Percentiles rank a stretch among this genome's conserved stretches.
phyloP scores from a whole-genome alignment of 1,139 yeast species.

The Hansenula lynferdii region DNA sequence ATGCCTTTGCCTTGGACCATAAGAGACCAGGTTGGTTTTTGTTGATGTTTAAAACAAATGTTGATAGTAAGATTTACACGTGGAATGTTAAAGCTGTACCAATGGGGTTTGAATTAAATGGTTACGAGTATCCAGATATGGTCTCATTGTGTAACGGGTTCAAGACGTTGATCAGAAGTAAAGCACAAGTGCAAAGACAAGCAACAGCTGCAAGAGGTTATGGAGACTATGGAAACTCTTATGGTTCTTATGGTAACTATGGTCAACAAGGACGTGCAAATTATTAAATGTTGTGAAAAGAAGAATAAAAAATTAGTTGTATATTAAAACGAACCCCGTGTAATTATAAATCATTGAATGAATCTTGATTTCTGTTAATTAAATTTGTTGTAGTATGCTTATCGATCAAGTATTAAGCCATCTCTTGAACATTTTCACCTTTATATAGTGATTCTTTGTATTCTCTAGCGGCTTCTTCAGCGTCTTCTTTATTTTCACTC shows the following conservation, averaged over 20 bases:
- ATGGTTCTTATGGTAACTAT: not conserved
- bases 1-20: slow-evolving; percentile 88
- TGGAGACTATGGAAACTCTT: not conserved
- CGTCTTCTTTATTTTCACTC: slow-evolving; percentile 14
- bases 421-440: slow-evolving; percentile 14
- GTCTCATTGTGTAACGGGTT: slow-evolving; percentile 89
- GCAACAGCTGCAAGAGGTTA: slow-evolving; percentile 2
- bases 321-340: no score
- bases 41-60: slow-evolving; percentile 76
- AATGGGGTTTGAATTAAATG: slow-evolving; percentile 76
- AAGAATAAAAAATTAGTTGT: not conserved
- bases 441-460: slow-evolving; percentile 5
- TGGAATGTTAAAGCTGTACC: slow-evolving; percentile 92
- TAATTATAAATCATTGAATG: no score
- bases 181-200: slow-evolving; percentile 1
- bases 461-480: slow-evolving; percentile 9
- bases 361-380: no score
- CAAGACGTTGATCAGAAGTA: slow-evolving; percentile 46
- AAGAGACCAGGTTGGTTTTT: slow-evolving; percentile 91
- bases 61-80: slow-evolving; percentile 64
- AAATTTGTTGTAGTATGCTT: no score
- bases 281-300: not conserved
- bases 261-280: not conserved
- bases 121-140: slow-evolving; percentile 82
- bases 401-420: slow-evolving; percentile 3